Evolutionary conservation across 2,329 filamentous ascomycete genomes (phyloP), one percentile per base, ranked within the genome.

Genomic region (Huntiella bhutanensis): DNA sequence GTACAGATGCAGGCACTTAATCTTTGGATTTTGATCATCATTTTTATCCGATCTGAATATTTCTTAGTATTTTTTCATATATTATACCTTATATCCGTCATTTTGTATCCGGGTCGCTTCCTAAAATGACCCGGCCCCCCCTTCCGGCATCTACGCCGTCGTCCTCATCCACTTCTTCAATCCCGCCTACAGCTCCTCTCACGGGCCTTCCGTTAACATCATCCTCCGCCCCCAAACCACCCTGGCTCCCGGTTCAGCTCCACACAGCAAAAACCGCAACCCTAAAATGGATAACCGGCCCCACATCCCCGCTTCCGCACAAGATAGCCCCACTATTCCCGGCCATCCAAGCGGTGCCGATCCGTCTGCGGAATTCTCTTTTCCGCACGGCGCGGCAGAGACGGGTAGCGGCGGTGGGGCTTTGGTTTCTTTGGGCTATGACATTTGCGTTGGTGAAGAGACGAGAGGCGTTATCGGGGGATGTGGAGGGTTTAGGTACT

Each of bases 371-470:
- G 48, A 71, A 84, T 52, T 69, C 64, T 46, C 71, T 73, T 53
- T 62, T 82, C 2, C 77, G 79, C 0, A 69, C 69, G 49, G 62
- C 61, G 51, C 70, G 63, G 51, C 75, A 80, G 45, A 73, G 76
- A 36, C 57, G 72, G n/a, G 64, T 64, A 54, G 62, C 82, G 4
- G 63, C 81, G 43, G 59, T 75, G 38, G 60, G 66, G 33, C 80
- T 77, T 52, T 72, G 81, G 42, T 67, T 70, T 28, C 59, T 72
- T 43, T 91, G 82, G 83, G 60, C 84, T 12, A 57, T 82, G 43
- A 69, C 71, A 0, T 88, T 87, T 58, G 68, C 71, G 16, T 58
- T 85, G 37, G 71, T 88, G 17, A 70, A 82, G 60, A 72, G 77
- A 54, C 67, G 71, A 49, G 79, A 79, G 45, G 69, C 73, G 4